Percentiles rank a stretch among this genome's conserved stretches.
phyloP scores from a whole-genome alignment of 139 green algal species.

The Chlamydomonas incerta region DNA sequence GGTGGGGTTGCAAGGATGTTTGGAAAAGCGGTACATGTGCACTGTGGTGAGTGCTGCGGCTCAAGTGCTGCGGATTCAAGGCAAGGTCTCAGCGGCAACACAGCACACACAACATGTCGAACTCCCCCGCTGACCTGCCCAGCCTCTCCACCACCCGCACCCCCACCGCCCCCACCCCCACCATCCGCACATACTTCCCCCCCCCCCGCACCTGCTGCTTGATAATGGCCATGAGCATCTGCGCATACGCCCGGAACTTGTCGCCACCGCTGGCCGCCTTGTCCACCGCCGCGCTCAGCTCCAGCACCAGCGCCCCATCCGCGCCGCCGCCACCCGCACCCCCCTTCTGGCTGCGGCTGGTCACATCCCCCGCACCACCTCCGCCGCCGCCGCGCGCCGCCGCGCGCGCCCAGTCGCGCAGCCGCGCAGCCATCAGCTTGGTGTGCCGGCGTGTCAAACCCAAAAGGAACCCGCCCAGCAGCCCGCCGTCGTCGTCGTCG shows the following conservation, averaged over 20 bases:
- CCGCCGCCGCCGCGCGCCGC: neutral
- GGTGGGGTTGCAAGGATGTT: neutral
- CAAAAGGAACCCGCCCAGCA: conserved; percentile 25
- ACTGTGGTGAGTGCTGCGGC: too few relatives aligned
- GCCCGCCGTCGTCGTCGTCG: conserved; percentile 7
- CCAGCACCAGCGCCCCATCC: conserved; percentile 8
- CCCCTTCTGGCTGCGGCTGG: too few relatives aligned
- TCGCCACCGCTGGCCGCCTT: conserved; percentile 39
- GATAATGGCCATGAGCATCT: conserved; percentile 52
- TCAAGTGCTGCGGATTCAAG: too few relatives aligned
- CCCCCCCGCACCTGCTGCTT: conserved; percentile 45
- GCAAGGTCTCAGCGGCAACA: too few relatives aligned
- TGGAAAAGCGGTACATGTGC: neutral
- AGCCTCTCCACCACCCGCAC: too few relatives aligned
- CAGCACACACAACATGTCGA: too few relatives aligned
- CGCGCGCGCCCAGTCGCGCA: neutral
- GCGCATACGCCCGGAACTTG: conserved; percentile 55
- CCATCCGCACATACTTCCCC: neutral
- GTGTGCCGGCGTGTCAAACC: conserved; percentile 22
- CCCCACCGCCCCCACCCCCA: neutral
- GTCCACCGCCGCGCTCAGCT: conserved; percentile 16
- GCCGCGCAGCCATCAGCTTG: conserved; percentile 18
- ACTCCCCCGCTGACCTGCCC: too few relatives aligned
- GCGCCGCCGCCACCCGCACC: neutral
- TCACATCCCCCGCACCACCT: neutral